Evolutionary conservation across 163 green algal genomes (phyloP), one percentile per base, ranked within the genome.

Genomic region (Scenedesmus sp.): DNA sequence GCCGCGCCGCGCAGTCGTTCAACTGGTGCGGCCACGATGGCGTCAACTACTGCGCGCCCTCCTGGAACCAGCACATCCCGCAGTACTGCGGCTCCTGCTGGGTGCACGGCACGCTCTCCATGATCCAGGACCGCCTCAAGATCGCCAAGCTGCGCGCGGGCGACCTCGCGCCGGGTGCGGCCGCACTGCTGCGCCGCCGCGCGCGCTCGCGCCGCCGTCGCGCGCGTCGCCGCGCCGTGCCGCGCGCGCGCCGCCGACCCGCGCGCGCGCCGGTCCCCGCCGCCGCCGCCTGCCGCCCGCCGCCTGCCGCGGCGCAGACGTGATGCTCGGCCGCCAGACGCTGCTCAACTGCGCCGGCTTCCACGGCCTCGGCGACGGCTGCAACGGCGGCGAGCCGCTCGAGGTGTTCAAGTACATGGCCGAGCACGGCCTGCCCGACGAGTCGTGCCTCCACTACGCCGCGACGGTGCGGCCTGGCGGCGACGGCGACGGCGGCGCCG

Each of bases 301-400:
- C n/a, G n/a, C n/a, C n/a, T n/a, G n/a, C n/a, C n/a, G n/a, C n/a
- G n/a, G n/a, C n/a, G n/a, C n/a, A n/a, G 92, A 96, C 67, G 84
- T 91, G 15, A 95, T 95, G 87, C 88, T 97, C 24, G 85, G 85
- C 1, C 80, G 92, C 26, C 92, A 96, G 83, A 87, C 89, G 3
- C 69, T 96, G 50, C 85, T 97, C 29, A 97, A 97, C 81, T 97
- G 93, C 69, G 93, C 67, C n/a, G 77, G 89, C 1, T 93, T 88
- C 70, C 79, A 92, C 51, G 87, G 86, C 36, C 83, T 71, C 36
- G 81, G 88, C 31, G 28, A 70, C 28, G 93, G 93, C 60, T 97
- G 93, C 81, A 81, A 95, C 58, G 73, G 73, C 36, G 73, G 57
- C 18, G 57, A 73, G 20, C 57, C 60, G 2, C 88, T 93, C 26